Conservation (phyloP, 441 rosid genomes). For the Kokia cookei region DNA sequence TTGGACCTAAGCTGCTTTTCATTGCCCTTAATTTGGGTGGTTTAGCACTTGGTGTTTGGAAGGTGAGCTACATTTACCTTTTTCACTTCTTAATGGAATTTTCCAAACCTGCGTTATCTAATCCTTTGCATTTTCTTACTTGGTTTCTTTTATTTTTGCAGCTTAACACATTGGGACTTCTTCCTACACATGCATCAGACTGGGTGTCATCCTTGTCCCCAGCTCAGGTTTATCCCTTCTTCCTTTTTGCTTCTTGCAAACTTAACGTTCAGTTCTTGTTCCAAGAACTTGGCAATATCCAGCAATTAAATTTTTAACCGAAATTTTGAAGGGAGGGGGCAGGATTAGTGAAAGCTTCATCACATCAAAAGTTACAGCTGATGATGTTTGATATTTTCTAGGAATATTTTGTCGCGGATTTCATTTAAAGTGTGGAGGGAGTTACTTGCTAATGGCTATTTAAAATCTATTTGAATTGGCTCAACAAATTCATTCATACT, state of each 20-base stretch:
- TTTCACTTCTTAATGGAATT: background rate
- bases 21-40: constrained; percentile 95
- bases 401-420: background rate
- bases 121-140: background rate
- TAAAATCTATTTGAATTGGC: background rate
- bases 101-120: background rate
- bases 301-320: background rate
- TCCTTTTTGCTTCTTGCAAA: constrained; percentile 2
- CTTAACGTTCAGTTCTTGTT: background rate
- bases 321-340: background rate
- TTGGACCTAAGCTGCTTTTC: constrained; percentile 81
- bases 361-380: background rate
- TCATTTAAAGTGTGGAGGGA: background rate
- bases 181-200: constrained; percentile 97
- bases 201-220: constrained; percentile 98
- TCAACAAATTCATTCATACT: background rate
- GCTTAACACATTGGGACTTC: constrained; percentile 97
- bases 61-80: constrained; percentile 40
- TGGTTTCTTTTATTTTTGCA: constrained; percentile 30
- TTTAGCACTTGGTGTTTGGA: constrained; percentile 92
- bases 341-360: background rate
- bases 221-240: constrained; percentile 56
- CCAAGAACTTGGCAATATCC: background rate
- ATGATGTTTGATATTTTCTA: background rate
- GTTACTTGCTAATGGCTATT: background rate